Percentiles rank a stretch among this genome's conserved stretches.
Conservation (phyloP, 805 yeast genomes). For the Aciculoconidium aculeatum region DNA sequence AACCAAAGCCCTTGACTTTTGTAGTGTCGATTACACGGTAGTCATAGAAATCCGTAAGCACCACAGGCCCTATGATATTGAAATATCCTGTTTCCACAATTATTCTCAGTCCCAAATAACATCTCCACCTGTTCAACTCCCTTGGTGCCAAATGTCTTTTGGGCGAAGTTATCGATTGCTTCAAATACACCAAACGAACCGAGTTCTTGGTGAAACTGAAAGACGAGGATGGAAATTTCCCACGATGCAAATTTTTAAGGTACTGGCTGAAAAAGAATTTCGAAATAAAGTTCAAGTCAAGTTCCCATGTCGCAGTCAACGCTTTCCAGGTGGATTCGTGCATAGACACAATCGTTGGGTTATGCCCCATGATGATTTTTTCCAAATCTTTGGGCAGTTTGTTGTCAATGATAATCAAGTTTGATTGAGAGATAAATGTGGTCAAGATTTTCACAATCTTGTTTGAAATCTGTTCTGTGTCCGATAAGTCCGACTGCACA, state of each 20-base stretch:
- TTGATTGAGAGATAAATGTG: conserved; percentile 31
- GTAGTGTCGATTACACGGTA: conserved; percentile 43
- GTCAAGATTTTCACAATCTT: conserved; percentile 33
- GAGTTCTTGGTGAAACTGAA: conserved; percentile 11
- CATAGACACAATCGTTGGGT: conserved; percentile 28
- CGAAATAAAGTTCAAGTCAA: conserved; percentile 10
- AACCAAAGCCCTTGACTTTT: conserved; percentile 42
- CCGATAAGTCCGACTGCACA: conserved; percentile 11
- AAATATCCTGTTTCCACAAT: conserved; percentile 43
- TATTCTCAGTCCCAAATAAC: conserved; percentile 44
- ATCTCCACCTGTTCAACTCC: conserved; percentile 37
- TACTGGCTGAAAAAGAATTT: conserved; percentile 28
- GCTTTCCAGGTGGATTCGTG: conserved; percentile 17
- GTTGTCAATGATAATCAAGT: conserved; percentile 15
- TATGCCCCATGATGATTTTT: conserved; percentile 8
- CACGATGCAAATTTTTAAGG: conserved; percentile 41
- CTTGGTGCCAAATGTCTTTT: conserved; percentile 11
- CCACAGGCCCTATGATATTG: conserved; percentile 51
- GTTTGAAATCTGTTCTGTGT: conserved; percentile 21
- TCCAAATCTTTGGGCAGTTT: conserved; percentile 1
- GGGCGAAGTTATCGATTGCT: conserved; percentile 18
- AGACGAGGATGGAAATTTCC: conserved; percentile 41
- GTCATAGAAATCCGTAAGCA: conserved; percentile 57
- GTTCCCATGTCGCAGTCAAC: conserved; percentile 9
- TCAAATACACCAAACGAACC: conserved; percentile 40